Evolutionary conservation across 1,139 yeast genomes (phyloP).

Genomic region (Taphrina wiesneri): DNA sequence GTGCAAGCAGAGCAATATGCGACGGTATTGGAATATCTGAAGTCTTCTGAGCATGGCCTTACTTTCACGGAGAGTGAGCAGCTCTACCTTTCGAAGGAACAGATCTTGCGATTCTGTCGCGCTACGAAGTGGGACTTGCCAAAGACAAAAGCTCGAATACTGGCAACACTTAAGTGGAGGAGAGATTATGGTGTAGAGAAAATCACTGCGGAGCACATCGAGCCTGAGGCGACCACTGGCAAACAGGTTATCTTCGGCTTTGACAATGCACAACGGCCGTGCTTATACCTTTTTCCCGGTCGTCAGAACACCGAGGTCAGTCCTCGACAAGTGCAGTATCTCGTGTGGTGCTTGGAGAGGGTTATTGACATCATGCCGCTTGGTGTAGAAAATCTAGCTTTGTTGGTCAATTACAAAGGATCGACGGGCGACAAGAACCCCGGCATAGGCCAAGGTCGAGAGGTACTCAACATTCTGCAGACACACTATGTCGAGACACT

Average conservation of each 20-base stretch:
- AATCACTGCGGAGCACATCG: conserved; percentile 44
- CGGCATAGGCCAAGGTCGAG: conserved; percentile 74
- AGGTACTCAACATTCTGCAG: conserved; percentile 81
- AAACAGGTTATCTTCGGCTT: conserved; percentile 85
- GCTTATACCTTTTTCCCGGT: conserved; percentile 85
- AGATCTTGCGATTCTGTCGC: conserved; percentile 78
- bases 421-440: conserved; percentile 71
- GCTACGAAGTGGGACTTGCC: conserved; percentile 85
- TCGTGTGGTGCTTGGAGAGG: conserved; percentile 86
- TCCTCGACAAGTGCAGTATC: conserved; percentile 84
- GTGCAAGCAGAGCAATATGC: conserved; percentile 2
- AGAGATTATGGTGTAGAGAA: conserved; percentile 80
- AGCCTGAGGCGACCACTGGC: conserved; percentile 63
- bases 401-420: conserved; percentile 84
- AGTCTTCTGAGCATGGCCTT: conserved; percentile 13
- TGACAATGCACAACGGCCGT: conserved; percentile 86
- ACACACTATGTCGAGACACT: conserved; percentile 95
- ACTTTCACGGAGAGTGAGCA: conserved; percentile 18
- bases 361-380: conserved; percentile 92
- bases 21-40: background rate
- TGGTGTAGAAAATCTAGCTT: conserved; percentile 89
- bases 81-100: conserved; percentile 65
- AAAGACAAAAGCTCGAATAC: conserved; percentile 71
- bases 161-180: conserved; percentile 82
- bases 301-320: conserved; percentile 89